Evolutionary conservation across 2,329 filamentous ascomycete genomes (phyloP).

Genomic region (Fusarium verticillioides): DNA sequence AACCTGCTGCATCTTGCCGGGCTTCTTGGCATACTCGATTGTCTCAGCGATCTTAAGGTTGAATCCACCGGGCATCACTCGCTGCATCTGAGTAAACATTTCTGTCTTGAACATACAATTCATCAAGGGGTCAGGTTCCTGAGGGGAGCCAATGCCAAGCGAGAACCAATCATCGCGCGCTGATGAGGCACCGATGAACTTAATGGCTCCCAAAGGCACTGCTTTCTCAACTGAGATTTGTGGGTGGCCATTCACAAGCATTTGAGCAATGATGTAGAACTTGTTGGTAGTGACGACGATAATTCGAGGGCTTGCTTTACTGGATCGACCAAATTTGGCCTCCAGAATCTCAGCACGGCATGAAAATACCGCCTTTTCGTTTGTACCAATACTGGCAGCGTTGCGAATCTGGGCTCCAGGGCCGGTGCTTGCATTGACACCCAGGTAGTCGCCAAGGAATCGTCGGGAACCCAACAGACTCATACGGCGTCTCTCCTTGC

Average conservation of each 20-base stretch:
- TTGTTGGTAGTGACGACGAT: constrained; percentile 86
- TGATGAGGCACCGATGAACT: constrained; percentile 83
- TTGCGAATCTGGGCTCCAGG: constrained; percentile 84
- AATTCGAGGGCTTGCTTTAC: constrained; percentile 88
- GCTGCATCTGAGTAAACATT: constrained; percentile 91
- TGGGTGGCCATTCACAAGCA: constrained; percentile 82
- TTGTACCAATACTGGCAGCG: constrained; percentile 75
- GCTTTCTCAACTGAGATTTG: constrained; percentile 84
- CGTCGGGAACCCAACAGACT: constrained; percentile 91
- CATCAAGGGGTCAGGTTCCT: constrained; percentile 92
- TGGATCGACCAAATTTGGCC: constrained; percentile 95
- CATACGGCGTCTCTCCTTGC: constrained; percentile 91
- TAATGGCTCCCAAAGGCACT: constrained; percentile 87
- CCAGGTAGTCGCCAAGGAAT: constrained; percentile 95
- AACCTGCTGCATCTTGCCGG: constrained; percentile 87
- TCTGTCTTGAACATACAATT: constrained; percentile 97
- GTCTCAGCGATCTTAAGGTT: constrained; percentile 84
- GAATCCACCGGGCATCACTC: constrained; percentile 80
- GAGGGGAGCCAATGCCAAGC: constrained; percentile 85
- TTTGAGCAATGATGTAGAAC: constrained; percentile 89
- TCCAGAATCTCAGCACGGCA: constrained; percentile 91
- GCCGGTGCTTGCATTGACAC: constrained; percentile 82
- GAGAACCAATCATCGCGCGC: constrained; percentile 97
- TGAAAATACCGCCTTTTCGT: constrained; percentile 86
- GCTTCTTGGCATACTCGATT: constrained; percentile 98